Evolutionary conservation across 1,139 yeast species (phyloP), one percentile per base, ranked within the genome.

Genomic region (Scheffersomyces insectosa): DNA sequence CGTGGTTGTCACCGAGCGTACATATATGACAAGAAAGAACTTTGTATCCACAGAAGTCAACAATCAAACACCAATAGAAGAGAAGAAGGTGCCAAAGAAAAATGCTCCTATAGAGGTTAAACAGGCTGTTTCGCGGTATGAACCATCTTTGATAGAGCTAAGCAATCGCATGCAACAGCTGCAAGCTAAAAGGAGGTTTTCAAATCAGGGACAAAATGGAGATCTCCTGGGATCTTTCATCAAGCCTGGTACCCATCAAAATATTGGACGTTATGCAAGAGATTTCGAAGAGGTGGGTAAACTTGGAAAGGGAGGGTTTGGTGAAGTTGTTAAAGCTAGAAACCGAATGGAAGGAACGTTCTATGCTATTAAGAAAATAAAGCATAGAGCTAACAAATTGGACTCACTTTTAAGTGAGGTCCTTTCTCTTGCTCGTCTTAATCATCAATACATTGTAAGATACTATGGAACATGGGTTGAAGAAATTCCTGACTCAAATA

Each of bases 401-500:
- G 85, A 95, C 28, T 80, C 87, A 3, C 84, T 93, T 43, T 68
- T 95, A 42, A 88, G 89, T 49, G 99, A 95, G 58, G 99, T 95
- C 0, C 82, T 91, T 77, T 79, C 95, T 5, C 76, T 95, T 52
- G 96, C 98, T 0, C 75, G 99, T 49, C 72, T 95, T 41, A 93
- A 91, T 55, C 98, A 95, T 62, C 97, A 90, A 59, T 90, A 89
- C 62, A 97, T 95, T 38, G 99, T 95, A 1, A 70, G 99, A 43
- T 95, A 95, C 61, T 93, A 88, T 65, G 96, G 97, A 2, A 96
- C 98, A 0, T 95, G 99, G 99, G 80, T 93, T 3, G 99, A 93
- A 59, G 88, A 85, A 42, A 80, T 83, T 35, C 61, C 62, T 43
- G 63, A 62, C 3, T 55, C 47, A 3, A 39, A 39, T 6, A 46